Evolutionary conservation across 2,329 filamentous ascomycete species (phyloP).

Genomic region (Parasarocladium wereldwijsianum): DNA sequence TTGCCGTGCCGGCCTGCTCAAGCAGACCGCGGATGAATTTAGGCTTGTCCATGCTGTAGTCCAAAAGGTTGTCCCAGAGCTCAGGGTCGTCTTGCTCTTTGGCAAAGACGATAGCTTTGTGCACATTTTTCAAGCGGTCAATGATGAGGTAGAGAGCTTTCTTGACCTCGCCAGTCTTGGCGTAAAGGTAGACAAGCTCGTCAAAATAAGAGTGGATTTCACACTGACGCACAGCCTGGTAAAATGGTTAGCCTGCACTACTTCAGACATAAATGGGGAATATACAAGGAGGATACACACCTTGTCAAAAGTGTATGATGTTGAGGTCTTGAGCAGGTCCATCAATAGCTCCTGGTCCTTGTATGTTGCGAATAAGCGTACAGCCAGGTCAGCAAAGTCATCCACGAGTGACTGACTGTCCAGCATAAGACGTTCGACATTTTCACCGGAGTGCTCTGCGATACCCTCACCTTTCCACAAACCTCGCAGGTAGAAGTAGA

Average conservation of each 20-base stretch:
- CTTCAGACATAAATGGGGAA: background rate
- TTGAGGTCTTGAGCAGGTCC: slow-evolving; percentile 73
- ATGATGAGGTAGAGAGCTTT: slow-evolving; percentile 86
- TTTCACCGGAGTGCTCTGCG: slow-evolving; percentile 35
- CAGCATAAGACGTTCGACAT: slow-evolving; percentile 38
- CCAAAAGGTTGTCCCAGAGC: slow-evolving; percentile 85
- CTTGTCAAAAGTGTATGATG: slow-evolving; percentile 77
- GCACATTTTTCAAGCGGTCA: slow-evolving; percentile 79
- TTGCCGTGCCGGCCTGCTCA: slow-evolving; percentile 85
- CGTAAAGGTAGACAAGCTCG: slow-evolving; percentile 90
- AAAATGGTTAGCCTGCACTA: background rate
- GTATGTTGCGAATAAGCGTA: slow-evolving; percentile 74
- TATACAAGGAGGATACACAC: slow-evolving; percentile 15
- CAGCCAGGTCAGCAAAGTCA: slow-evolving; percentile 72
- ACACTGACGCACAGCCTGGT: slow-evolving; percentile 57
- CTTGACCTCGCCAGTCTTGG: slow-evolving; percentile 89
- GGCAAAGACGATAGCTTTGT: slow-evolving; percentile 84
- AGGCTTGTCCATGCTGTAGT: slow-evolving; percentile 96
- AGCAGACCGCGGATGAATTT: slow-evolving; percentile 84
- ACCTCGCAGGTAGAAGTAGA: slow-evolving; percentile 82
- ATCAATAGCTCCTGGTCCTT: slow-evolving; percentile 69
- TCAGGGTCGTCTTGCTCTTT: slow-evolving; percentile 87
- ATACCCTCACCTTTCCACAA: slow-evolving; percentile 69
- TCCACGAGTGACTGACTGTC: slow-evolving; percentile 61
- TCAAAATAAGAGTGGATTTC: slow-evolving; percentile 69